Base-by-base conservation (phyloP, 2,329 filamentous ascomycete genomes). In the Sporothrix pallida region DNA sequence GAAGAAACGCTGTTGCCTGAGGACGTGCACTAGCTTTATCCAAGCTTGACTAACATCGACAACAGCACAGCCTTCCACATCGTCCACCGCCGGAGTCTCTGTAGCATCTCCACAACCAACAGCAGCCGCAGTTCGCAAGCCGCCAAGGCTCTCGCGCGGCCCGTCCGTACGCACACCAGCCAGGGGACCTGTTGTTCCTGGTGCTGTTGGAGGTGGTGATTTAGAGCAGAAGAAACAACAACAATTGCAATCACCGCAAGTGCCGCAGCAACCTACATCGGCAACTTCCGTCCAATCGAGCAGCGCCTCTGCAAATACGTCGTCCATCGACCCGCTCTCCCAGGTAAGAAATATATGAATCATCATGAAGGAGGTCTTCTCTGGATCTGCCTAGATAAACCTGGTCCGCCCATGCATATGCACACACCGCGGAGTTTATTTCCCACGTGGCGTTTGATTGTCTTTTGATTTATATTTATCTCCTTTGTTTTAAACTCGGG, bases 291-390 rank as follows among this genome's bases (percentile, higher is more conserved):
- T 70, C 17, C 60, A 58, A 26, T 73, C 74, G 26, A 72, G 58
- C 72, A 75, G 70, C 23, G 70, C 73, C 5, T 71, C 74, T 3
- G 72, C 56, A 52, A 75, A 68, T 44, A 54, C 77, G 4, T 76
- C 75, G 2, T 76, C 75, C 62, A 79, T 80, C 62, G 79, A 80
- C 71, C 79, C 79, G 4, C 74, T 80, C 23, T 80, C 79, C 1
- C 79, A 80, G 74, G 79, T 80, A 74, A 17, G 46, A 8, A 48
- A 9, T 20, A 26, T 15, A 42, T 17, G 58, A 20, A n/a, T 60
- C 1, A 42, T n/a, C 10, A 20, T 17, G n/a, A 65, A 46, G 60
- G 60, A 7, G 31, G 42, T 26, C 42, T n/a, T 20, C 15, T 48
- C 17, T n/a, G 48, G 62, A 42, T 48, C 42, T 67, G 62, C 62